phyloP scores from a whole-genome alignment of 345 rosid species.

The Brassica napus region DNA sequence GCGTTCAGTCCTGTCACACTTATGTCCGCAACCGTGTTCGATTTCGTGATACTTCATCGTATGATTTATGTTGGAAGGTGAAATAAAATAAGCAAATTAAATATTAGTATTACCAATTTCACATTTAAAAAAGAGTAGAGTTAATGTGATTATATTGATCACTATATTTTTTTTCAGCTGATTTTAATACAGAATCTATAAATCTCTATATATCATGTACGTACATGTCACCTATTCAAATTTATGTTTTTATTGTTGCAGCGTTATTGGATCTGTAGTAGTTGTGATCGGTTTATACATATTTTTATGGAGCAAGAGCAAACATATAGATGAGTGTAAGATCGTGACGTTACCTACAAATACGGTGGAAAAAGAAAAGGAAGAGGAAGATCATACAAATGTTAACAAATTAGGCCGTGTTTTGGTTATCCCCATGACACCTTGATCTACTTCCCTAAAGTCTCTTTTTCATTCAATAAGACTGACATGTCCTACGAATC shows the following conservation, averaged over 20 bases:
- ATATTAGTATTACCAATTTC: not conserved
- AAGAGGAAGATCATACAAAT: conserved; percentile 26
- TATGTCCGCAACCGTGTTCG: conserved; percentile 34
- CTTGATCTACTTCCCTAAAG: conserved; percentile 21
- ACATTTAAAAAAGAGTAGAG: not conserved
- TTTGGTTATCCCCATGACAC: conserved; percentile 42
- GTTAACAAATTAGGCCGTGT: conserved; percentile 9
- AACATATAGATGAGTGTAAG: conserved; percentile 19
- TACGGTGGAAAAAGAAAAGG: conserved; percentile 23
- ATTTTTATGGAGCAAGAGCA: conserved; percentile 38
- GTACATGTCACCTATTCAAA: not conserved
- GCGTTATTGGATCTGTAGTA: conserved; percentile 38
- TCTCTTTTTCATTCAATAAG: not conserved
- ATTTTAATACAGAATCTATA: not conserved
- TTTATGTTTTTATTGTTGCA: not conserved
- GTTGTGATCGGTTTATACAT: conserved; percentile 35
- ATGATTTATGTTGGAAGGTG: conserved; percentile 39
- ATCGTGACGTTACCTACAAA: conserved; percentile 14
- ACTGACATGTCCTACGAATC: not conserved
- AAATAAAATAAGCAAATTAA: not conserved
- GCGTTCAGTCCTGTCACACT: conserved; percentile 46
- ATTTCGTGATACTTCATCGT: conserved; percentile 38
- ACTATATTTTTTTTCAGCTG: not conserved
- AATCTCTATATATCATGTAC: not conserved
- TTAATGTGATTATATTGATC: not conserved